Base-by-base conservation (phyloP, 306 rosid species). In the Ammopiptanthus mongolicus region DNA sequence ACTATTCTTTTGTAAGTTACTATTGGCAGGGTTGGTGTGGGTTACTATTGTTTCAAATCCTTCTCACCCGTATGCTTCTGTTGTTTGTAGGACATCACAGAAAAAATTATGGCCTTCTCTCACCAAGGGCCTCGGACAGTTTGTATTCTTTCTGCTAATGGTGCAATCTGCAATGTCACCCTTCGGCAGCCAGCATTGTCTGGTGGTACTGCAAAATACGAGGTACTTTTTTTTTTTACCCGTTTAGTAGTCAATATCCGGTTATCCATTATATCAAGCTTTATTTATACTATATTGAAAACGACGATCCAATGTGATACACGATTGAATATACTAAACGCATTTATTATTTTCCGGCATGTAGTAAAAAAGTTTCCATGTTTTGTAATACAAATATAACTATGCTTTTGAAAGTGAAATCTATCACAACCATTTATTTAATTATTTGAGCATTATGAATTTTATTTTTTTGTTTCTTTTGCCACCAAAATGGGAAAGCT, bases 121-220 rank as follows among this genome's bases (percentile, higher is more conserved):
- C 91, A 90, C 76, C 89, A 85, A 81, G 98, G 96, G 55, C 96
- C 97, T n/a, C 90, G 98, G 14, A 85, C 96, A 13, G 90, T 90
- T 74, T 90, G 94, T 77, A 87, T 95, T 88, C 97, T 95, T 71
- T 90, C 98, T 34, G 98, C 96, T 37, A 81, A 59, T 81, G 98
- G 98, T 72, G 88, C 93, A 23, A 10, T 90, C 42, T 28, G 90
- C 76, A 86, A 85, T 87, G 96, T 88, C 82, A 80, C 90, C 76
- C 96, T 95, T 76, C 84, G 91, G 23, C 98, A 90, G 65, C 82
- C 93, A 19, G 76, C 87, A 44, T 74, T 73, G 57, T 81, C 96
- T 39, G 91, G 94, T 57, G 92, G 96, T 37, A 84, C 81, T 31
- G 86, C 90, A 65, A 79, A 88, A 17, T 91, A 82, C 9, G 95